Evolutionary conservation across 768 basidiomycete species (phyloP).

Genomic region (Guyanaporus albipodus): DNA sequence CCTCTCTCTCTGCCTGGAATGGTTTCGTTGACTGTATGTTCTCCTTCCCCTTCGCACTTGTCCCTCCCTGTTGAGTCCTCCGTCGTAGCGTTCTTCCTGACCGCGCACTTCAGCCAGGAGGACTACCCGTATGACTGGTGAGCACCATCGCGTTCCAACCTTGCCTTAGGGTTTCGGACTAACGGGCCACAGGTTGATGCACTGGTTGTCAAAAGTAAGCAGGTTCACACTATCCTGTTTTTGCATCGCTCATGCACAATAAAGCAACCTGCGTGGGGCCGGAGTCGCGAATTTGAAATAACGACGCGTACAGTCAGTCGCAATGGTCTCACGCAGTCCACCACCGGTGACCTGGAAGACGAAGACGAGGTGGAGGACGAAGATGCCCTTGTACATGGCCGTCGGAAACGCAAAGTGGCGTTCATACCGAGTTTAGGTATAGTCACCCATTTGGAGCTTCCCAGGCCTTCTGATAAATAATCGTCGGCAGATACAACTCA

Average conservation of each 20-base stretch:
- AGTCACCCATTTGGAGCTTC: conserved; percentile 20
- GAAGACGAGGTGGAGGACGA: conserved; percentile 61
- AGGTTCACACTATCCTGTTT: conserved; percentile 3
- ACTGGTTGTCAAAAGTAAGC: conserved; percentile 78
- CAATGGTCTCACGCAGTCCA: conserved; percentile 59
- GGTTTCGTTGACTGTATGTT: conserved; percentile 77
- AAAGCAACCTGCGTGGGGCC: conserved; percentile 89
- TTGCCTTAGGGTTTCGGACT: background rate
- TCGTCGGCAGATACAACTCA: conserved; percentile 67
- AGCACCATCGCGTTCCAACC: conserved; percentile 6
- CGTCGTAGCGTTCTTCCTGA: conserved; percentile 74
- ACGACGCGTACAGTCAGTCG: conserved; percentile 73
- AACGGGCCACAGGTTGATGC: conserved; percentile 62
- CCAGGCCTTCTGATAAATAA: conserved; percentile 14
- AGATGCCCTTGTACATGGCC: conserved; percentile 58
- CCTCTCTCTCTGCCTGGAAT: conserved; percentile 83
- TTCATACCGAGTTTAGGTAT: conserved; percentile 83
- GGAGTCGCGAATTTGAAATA: conserved; percentile 86
- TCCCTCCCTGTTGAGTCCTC: conserved; percentile 6
- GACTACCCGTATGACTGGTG: conserved; percentile 88
- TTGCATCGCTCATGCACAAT: conserved; percentile 14
- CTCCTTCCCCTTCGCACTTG: background rate
- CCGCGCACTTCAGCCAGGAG: conserved; percentile 84
- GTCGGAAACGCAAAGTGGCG: conserved; percentile 72
- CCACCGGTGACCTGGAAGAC: conserved; percentile 74